Evolutionary conservation across 23 red algal species (phyloP).

Genomic region (Gracilaria gracilis): DNA sequence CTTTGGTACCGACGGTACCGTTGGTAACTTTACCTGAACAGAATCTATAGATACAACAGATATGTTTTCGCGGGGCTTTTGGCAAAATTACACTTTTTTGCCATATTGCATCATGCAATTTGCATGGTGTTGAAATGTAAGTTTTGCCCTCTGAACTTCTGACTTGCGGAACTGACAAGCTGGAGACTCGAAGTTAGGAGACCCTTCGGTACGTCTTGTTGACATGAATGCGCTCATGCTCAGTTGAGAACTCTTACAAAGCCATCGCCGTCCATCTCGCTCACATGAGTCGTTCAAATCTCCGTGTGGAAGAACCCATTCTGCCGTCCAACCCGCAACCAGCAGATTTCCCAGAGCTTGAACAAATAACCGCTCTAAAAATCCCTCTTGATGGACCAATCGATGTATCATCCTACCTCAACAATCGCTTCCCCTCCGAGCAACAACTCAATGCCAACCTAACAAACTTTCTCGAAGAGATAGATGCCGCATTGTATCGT

Average conservation of each 20-base stretch:
- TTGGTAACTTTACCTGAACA: too few species aligned
- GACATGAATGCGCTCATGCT: too few species aligned
- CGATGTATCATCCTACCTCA: conserved; percentile 69
- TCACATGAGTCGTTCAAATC: conserved; percentile 11
- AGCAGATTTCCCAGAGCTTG: conserved; percentile 46
- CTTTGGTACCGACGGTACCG: too few species aligned
- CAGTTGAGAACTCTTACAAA: background rate
- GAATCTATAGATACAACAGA: too few species aligned
- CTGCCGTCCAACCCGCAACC: background rate
- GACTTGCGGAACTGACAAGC: too few species aligned
- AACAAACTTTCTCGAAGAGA: conserved; percentile 23
- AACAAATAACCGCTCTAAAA: conserved; percentile 29
- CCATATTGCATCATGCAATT: too few species aligned
- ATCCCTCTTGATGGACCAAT: conserved; percentile 58
- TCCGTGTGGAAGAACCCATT: background rate
- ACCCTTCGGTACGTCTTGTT: too few species aligned
- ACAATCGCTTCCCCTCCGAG: conserved; percentile 60
- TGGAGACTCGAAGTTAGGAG: too few species aligned
- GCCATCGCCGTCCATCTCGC: background rate
- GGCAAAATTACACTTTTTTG: too few species aligned
- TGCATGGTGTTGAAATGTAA: too few species aligned
- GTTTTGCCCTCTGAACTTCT: too few species aligned
- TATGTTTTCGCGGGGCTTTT: too few species aligned
- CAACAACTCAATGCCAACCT: conserved; percentile 42
- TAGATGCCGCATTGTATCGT: conserved; percentile 49